Conservation (phyloP, 1,139 yeast species). For the Wickerhamomyces sp. region DNA sequence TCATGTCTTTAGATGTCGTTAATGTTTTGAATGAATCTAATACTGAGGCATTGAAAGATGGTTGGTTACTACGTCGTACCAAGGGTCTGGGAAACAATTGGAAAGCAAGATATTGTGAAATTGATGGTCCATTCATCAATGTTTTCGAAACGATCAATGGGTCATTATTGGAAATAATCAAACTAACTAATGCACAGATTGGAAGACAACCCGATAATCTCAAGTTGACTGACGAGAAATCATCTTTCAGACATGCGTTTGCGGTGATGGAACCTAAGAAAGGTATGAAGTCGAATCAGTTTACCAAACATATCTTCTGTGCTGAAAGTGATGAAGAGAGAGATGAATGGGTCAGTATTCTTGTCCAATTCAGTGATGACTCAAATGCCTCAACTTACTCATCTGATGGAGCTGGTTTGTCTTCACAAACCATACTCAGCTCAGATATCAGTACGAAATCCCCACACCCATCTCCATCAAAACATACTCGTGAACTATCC, state of each 20-base stretch:
- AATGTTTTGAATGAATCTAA: conserved; percentile 58
- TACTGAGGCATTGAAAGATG: conserved; percentile 59
- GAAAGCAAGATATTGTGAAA: conserved; percentile 71
- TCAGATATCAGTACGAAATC: conserved; percentile 2
- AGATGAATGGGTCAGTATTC: conserved; percentile 67
- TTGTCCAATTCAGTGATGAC: conserved; percentile 41
- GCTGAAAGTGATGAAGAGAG: conserved; percentile 81
- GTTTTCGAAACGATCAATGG: conserved; percentile 62
- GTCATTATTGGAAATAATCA: conserved; percentile 49
- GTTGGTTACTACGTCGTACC: conserved; percentile 56
- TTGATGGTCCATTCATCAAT: conserved; percentile 60
- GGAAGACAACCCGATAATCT: conserved; percentile 50
- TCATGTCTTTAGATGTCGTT: conserved; percentile 64
- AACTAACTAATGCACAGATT: conserved; percentile 54
- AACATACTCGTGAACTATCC: conserved; percentile 1
- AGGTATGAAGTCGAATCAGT: conserved; percentile 46
- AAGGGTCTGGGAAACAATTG: conserved; percentile 58
- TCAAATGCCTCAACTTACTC: conserved; percentile 3
- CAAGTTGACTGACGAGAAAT: conserved; percentile 60
- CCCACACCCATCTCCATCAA: conserved; percentile 2
- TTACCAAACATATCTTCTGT: conserved; percentile 65
- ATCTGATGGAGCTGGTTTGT: conserved; percentile 1
- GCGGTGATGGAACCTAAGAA: conserved; percentile 62
- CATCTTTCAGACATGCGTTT: conserved; percentile 76
- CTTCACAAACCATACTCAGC: conserved; percentile 5